Percentiles rank a stretch among this genome's conserved stretches.
Evolutionary conservation across 768 basidiomycete species (phyloP).

Genomic region (Trametes meyenii): DNA sequence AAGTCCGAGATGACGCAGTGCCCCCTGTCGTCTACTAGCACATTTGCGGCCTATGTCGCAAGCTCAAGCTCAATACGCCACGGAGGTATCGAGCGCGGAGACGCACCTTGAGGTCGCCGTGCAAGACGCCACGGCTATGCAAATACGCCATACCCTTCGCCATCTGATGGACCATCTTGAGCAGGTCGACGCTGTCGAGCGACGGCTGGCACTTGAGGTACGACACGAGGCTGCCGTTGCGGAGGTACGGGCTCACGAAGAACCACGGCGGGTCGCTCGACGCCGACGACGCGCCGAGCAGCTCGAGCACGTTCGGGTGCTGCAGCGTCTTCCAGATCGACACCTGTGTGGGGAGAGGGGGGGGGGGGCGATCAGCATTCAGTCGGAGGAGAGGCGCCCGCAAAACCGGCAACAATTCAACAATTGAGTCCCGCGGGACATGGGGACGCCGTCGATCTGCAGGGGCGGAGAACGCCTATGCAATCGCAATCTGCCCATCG

Average conservation of each 20-base stretch:
- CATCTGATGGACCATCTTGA: constrained; percentile 71
- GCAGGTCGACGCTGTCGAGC: constrained; percentile 46
- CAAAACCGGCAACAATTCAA: background rate
- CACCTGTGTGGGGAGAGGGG: constrained; percentile 4
- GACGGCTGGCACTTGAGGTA: constrained; percentile 48
- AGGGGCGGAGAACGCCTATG: background rate
- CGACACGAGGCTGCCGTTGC: constrained; percentile 63
- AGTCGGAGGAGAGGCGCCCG: background rate
- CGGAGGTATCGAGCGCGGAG: background rate
- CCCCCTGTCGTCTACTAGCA: constrained; percentile 69
- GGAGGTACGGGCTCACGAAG: constrained; percentile 69
- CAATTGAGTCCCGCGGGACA: background rate
- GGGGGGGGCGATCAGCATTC: background rate
- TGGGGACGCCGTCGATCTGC: too few relatives aligned
- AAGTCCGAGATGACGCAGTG: constrained; percentile 82
- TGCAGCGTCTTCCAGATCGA: constrained; percentile 67
- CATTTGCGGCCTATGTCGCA: constrained; percentile 60
- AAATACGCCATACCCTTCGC: constrained; percentile 83
- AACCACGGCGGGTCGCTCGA: constrained; percentile 51
- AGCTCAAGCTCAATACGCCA: background rate
- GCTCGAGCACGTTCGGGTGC: constrained; percentile 71
- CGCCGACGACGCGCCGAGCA: constrained; percentile 79
- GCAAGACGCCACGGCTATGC: constrained; percentile 66
- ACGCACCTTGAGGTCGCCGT: constrained; percentile 80
- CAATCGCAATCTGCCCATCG: background rate